Evolutionary conservation across 2,329 filamentous ascomycete genomes (phyloP).

Genomic region (Diplodia corticola): DNA sequence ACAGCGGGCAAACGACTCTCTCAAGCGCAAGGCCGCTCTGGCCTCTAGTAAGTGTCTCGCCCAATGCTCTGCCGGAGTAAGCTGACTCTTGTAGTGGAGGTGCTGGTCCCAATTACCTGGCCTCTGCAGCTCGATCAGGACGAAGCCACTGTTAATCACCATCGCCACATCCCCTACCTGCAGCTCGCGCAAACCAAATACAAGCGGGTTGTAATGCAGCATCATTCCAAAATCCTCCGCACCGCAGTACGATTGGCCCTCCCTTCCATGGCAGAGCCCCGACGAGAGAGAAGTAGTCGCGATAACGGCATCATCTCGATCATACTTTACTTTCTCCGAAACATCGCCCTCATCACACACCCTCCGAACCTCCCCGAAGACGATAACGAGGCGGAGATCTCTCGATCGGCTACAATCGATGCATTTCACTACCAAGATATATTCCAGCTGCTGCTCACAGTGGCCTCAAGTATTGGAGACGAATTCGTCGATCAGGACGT

Average conservation of each 20-base stretch:
- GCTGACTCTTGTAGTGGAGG: slow-evolving; percentile 61
- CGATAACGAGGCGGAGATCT: slow-evolving; percentile 87
- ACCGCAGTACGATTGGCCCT: slow-evolving; percentile 78
- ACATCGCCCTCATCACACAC: slow-evolving; percentile 80
- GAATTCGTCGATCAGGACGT: slow-evolving; percentile 90
- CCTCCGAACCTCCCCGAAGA: slow-evolving; percentile 72
- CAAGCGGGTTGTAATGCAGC: slow-evolving; percentile 85
- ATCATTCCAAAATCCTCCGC: slow-evolving; percentile 75
- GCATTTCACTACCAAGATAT: slow-evolving; percentile 90
- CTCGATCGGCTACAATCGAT: slow-evolving; percentile 82
- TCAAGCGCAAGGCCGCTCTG: slow-evolving; percentile 76
- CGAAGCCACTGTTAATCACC: slow-evolving; percentile 88
- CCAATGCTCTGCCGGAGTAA: neutral
- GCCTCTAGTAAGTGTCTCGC: slow-evolving; percentile 61
- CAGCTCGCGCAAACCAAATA: slow-evolving; percentile 86
- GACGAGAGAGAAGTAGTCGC: slow-evolving; percentile 71
- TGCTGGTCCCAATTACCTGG: slow-evolving; percentile 93
- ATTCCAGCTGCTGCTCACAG: slow-evolving; percentile 77
- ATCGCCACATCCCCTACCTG: slow-evolving; percentile 85
- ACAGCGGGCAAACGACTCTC: slow-evolving; percentile 68
- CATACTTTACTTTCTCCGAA: slow-evolving; percentile 83
- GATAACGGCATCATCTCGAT: slow-evolving; percentile 94
- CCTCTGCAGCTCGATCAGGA: slow-evolving; percentile 77
- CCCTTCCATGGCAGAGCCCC: slow-evolving; percentile 78
- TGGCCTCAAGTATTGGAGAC: slow-evolving; percentile 90